Base-by-base conservation (phyloP, 768 basidiomycete species). In the Calocybe cyanea region DNA sequence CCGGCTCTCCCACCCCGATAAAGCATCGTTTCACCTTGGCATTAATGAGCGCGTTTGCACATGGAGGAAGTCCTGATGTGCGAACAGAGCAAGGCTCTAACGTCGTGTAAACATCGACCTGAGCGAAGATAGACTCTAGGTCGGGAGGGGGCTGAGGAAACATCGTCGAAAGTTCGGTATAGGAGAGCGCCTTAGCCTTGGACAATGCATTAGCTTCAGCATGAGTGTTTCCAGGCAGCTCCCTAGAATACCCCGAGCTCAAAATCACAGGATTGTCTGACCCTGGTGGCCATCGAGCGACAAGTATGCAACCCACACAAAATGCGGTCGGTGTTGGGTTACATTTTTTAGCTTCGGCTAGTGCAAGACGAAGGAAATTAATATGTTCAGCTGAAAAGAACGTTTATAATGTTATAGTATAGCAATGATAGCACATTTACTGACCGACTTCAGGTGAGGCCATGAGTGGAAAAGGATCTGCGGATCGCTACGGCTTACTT, bases 61-160 rank as follows among this genome's bases (percentile, higher is more conserved):
- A 98, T 1, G 93, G 84, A 0, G 82, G 65, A 35, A 94, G 73
- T 2, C 95, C 94, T 0, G 90, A 93, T 7, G 90, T 86, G 48
- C 96, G 73, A 25, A 88, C 64, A 4, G 92, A 95, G 61, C 96
- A 99, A 8, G 95, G 96, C 60, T 99, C 96, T 72, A 99, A 78
- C 0, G 96, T 98, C 0, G 94, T 95, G 60, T 96, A 98, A 34
- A 88, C 83, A 61, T 92, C 87, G 18, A 82, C 72, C 18, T 72
- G 72, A 15, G 66, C 49, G 33, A 87, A 64, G 20, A 94, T 57
- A 11, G 80, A 68, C 43, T 77, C 68, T 36, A 78, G 48, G 32
- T 62, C 56, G 18, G 66, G 45, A 1, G 68, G 61, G 9, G 65
- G 49, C 3, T 57, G 53, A 1, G 77, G 68, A 34, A 81, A 71